Percentiles rank a stretch among this genome's conserved stretches.
Conservation (phyloP, 495 filamentous ascomycete species). For the Pyrenula aspistea region DNA sequence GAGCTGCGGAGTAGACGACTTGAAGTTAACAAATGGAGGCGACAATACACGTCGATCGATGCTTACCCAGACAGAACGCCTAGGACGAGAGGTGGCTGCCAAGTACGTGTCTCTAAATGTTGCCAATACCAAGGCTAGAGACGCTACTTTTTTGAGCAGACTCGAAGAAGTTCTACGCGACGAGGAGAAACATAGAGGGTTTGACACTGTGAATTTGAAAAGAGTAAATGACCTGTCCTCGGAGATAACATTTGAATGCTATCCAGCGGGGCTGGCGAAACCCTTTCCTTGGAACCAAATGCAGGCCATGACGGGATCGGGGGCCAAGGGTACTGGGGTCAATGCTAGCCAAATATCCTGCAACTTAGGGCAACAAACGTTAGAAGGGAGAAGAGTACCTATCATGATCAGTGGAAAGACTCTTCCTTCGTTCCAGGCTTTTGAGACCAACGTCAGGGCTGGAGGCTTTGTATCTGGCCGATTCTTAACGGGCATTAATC, state of each 20-base stretch:
- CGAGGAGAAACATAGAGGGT: constrained; percentile 73
- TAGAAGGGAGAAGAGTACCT: constrained; percentile 90
- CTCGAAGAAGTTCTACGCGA: constrained; percentile 86
- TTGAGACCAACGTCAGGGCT: constrained; percentile 76
- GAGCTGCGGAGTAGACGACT: constrained; percentile 94
- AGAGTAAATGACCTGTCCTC: constrained; percentile 60
- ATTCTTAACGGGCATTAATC: constrained; percentile 95
- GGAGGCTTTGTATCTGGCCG: constrained; percentile 91
- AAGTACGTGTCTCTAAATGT: constrained; percentile 86
- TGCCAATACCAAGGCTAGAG: constrained; percentile 39
- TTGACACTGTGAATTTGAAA: constrained; percentile 79
- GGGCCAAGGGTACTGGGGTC: constrained; percentile 84
- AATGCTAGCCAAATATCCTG: constrained; percentile 98
- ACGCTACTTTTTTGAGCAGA: constrained; percentile 58
- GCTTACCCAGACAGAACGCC: constrained; percentile 51
- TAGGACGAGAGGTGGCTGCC: constrained; percentile 72
- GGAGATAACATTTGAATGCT: constrained; percentile 62
- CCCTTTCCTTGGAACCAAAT: constrained; percentile 95
- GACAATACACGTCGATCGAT: constrained; percentile 59
- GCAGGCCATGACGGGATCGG: constrained; percentile 96
- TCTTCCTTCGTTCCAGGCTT: constrained; percentile 85
- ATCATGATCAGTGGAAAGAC: constrained; percentile 98
- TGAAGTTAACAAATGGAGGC: constrained; percentile 71
- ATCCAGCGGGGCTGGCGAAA: constrained; percentile 76
- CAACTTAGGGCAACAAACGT: constrained; percentile 90